Conservation (phyloP, 176 grass and related monocot species). For the Rhipidocladum racemiflorum region DNA sequence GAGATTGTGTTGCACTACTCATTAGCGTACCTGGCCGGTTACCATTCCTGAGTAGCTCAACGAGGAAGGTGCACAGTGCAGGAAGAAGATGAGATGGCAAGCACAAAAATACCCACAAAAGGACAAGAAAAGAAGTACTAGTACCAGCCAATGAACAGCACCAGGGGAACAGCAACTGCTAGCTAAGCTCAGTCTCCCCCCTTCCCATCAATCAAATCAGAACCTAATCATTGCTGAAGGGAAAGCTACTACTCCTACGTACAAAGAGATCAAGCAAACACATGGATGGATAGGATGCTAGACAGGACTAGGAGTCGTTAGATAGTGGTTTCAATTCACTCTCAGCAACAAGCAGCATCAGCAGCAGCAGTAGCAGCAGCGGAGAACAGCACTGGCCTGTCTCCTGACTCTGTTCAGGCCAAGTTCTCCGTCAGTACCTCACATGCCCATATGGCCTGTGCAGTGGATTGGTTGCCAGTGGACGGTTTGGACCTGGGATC, state of each 20-base stretch:
- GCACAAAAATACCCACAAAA: background rate
- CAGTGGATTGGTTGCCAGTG: background rate
- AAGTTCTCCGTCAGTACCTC: background rate
- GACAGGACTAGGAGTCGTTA: too few relatives aligned
- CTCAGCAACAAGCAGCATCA: background rate
- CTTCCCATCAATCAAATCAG: constrained; percentile 42
- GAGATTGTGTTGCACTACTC: too few relatives aligned
- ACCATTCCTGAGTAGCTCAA: too few relatives aligned
- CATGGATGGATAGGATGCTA: background rate
- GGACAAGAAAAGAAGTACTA: background rate
- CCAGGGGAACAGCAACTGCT: background rate
- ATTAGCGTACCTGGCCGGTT: too few relatives aligned
- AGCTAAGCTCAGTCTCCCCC: background rate
- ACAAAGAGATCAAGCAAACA: background rate
- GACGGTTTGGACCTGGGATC: background rate
- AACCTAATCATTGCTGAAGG: constrained; percentile 42
- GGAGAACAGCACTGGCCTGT: background rate
- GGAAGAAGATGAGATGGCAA: background rate
- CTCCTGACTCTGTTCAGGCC: background rate
- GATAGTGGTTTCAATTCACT: background rate
- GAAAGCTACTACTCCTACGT: background rate
- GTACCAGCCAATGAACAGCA: background rate
- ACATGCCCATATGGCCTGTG: background rate
- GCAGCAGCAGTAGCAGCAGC: constrained; percentile 7
- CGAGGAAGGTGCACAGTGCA: background rate